Evolutionary conservation across 345 rosid genomes (phyloP), one percentile per base, ranked within the genome.

Genomic region (Turnera subulata): DNA sequence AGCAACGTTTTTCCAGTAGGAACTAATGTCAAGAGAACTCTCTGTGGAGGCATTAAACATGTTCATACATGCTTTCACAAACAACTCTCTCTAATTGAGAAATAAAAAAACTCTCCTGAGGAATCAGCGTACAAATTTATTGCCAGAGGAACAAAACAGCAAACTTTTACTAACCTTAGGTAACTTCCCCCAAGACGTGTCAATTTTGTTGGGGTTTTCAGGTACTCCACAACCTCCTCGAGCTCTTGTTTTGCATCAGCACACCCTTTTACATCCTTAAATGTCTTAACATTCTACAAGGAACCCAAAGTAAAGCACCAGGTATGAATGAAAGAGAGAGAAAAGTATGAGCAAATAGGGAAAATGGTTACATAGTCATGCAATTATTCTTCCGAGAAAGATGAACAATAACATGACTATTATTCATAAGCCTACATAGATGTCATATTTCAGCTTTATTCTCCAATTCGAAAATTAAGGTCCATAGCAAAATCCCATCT

Each of bases 201-300:
- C 67, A 93, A 93, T 55, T 93, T 93, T 21, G 92, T 38, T 55
- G 99, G 97, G 69, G 85, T 93, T 72, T 82, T 93, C 0, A 93
- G 87, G 75, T 93, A 93, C 73, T 93, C 99, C 50, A 89, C 99
- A 37, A 93, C 92, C 78, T 93, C 99, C 80, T 87, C 96, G 44
- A 93, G 96, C 78, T 93, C 97, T 79, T 89, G 96, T 75, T 93
- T 93, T 59, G 99, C 99, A 80, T 93, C 99, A 81, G 89, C 97
- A 75, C 99, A 93, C 56, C 99, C 99, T 79, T 89, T 93, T 59
- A 93, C 99, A 80, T 93, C 97, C 84, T 93, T 93, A 71, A 93
- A 93, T 26, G 99, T 93, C 81, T 93, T 93, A 45, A 87, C 91
- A 70, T 93, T 93, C 99, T 93, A 84, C 78, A 66, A 63, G 37